Evolutionary conservation across 2,329 filamentous ascomycete species (phyloP).

Genomic region (Aspergillus novofumigatus): DNA sequence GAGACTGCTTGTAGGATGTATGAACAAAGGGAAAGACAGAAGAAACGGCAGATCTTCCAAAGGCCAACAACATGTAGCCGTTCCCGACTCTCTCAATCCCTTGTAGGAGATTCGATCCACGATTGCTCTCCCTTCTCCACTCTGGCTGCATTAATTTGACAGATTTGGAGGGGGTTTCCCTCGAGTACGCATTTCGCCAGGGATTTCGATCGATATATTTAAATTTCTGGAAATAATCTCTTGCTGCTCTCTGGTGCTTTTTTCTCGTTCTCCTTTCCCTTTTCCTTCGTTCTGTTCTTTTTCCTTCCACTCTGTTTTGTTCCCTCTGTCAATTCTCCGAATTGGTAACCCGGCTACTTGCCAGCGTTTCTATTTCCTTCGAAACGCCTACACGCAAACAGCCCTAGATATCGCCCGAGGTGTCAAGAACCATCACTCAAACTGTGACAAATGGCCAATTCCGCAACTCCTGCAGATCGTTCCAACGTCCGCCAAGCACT

Average conservation of each 20-base stretch:
- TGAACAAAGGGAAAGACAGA: slow-evolving; percentile 1
- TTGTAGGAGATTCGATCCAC: slow-evolving; percentile 19
- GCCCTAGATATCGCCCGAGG: not conserved
- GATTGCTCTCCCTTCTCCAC: slow-evolving; percentile 19
- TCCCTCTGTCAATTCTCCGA: slow-evolving; percentile 3
- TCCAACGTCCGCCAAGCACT: slow-evolving; percentile 63
- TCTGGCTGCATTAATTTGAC: slow-evolving; percentile 19
- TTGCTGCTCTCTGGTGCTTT: slow-evolving; percentile 3
- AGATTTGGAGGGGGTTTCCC: slow-evolving; percentile 12
- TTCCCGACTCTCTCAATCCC: slow-evolving; percentile 5
- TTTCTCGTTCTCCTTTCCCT: slow-evolving; percentile 6
- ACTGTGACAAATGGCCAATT: slow-evolving; percentile 31
- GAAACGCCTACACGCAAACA: not conserved
- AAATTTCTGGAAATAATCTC: not conserved
- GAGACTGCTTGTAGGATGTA: not conserved
- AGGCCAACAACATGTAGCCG: slow-evolving; percentile 7
- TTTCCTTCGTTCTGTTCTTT: not conserved
- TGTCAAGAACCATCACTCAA: slow-evolving; percentile 1
- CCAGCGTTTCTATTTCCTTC: slow-evolving; percentile 3
- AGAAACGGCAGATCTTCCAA: slow-evolving; percentile 1
- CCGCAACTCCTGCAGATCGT: slow-evolving; percentile 25
- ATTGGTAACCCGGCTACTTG: slow-evolving; percentile 2
- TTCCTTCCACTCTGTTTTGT: slow-evolving; percentile 5
- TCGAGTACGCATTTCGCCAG: slow-evolving; percentile 12
- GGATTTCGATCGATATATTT: slow-evolving; percentile 7